These are phyloP conservation scores for Globisporangium radiosum DNA, from an alignment of 352 stramenopile species.

Conservation along the genomic window DNA sequence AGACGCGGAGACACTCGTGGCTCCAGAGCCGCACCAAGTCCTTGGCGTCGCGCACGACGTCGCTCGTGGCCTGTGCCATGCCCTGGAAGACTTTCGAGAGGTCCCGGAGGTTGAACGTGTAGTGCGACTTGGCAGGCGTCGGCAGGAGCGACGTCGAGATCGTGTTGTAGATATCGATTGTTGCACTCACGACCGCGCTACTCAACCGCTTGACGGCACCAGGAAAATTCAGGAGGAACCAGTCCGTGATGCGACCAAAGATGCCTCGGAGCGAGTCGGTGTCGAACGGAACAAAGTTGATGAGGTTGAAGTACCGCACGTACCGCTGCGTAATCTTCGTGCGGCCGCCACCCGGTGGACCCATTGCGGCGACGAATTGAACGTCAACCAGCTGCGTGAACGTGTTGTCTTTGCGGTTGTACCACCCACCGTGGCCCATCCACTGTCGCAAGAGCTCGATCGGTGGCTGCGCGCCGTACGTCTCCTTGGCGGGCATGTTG, in stretches of 20 bases:
- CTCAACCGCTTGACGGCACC: constrained; percentile 77
- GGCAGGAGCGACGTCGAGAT: constrained; percentile 87
- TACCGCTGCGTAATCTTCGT: constrained; percentile 92
- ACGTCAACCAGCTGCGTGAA: constrained; percentile 91
- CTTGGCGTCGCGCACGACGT: constrained; percentile 78
- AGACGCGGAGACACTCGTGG: constrained; percentile 90
- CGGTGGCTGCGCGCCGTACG: constrained; percentile 90
- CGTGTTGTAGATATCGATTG: constrained; percentile 90
- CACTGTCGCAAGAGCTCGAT: constrained; percentile 92
- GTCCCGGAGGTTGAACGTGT: constrained; percentile 93
- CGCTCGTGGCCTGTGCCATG: constrained; percentile 74
- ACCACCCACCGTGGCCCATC: constrained; percentile 93
- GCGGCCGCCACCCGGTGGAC: constrained; percentile 85
- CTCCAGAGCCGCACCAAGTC: constrained; percentile 87
- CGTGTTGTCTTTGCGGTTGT: constrained; percentile 91
- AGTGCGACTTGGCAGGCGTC: constrained; percentile 92
- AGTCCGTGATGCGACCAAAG: constrained; percentile 88
- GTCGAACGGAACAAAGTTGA: constrained; percentile 92
- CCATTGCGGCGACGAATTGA: constrained; percentile 92
- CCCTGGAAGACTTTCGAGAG: constrained; percentile 92
- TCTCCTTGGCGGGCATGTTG: constrained; percentile 94
- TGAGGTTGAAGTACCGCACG: constrained; percentile 90
- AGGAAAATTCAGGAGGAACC: constrained; percentile 83
- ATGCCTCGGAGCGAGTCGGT: constrained; percentile 81
- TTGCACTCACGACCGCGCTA: constrained; percentile 66